phyloP scores from a whole-genome alignment of 257 asterid genomes.

The Solanum acaule region DNA sequence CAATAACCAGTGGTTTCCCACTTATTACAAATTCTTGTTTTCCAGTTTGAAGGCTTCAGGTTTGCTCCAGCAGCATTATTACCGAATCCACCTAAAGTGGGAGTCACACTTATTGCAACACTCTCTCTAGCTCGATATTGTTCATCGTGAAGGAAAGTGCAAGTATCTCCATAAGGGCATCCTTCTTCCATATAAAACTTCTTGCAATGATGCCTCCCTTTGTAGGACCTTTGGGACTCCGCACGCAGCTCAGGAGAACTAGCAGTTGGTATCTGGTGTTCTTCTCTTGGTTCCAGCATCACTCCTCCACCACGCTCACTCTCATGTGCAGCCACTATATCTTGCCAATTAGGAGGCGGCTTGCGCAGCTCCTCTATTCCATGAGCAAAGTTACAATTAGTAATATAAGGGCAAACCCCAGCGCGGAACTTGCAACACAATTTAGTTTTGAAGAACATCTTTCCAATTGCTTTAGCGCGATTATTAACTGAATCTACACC shows the following conservation, averaged over 20 bases:
- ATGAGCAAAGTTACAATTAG: conserved; percentile 19
- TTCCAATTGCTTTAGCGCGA: conserved; percentile 15
- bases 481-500: neutral
- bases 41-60: conserved; percentile 17
- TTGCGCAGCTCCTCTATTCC: conserved; percentile 13
- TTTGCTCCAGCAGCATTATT: conserved; percentile 1
- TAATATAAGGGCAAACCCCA: conserved; percentile 19
- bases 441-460: conserved; percentile 18
- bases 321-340: conserved; percentile 16
- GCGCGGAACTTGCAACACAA: conserved; percentile 16
- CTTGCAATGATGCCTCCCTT: conserved; percentile 21
- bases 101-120: conserved; percentile 20
- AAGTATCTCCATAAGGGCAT: conserved; percentile 18
- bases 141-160: conserved; percentile 14
- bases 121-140: conserved; percentile 13
- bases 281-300: conserved; percentile 11
- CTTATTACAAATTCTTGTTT: conserved; percentile 41
- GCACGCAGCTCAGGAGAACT: conserved; percentile 8
- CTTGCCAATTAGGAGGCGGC: conserved; percentile 26
- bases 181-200: conserved; percentile 15
- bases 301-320: neutral
- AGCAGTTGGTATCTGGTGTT: conserved; percentile 14
- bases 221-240: conserved; percentile 12
- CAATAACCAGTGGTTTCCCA: conserved; percentile 68
- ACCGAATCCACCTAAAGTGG: neutral